These are phyloP conservation scores for Podaxis carcinomalis DNA, from an alignment of 768 basidiomycete genomes.

Conservation along the genomic window DNA sequence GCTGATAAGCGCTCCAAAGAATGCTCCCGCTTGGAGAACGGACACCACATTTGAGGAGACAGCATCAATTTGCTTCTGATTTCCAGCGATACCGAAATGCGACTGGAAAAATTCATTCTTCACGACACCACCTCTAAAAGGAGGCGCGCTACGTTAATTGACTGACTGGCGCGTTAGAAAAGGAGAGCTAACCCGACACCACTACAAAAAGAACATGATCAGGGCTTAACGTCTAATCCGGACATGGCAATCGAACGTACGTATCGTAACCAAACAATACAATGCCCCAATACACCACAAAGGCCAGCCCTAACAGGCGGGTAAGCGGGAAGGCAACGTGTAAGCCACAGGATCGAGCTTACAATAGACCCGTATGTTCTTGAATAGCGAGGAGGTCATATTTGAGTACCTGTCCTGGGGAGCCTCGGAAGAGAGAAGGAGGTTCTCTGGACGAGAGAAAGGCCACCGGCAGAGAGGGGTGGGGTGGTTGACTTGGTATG, in stretches of 20 bases:
- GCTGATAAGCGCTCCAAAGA: slow-evolving; percentile 79
- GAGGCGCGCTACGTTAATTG: background rate
- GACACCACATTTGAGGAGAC: slow-evolving; percentile 85
- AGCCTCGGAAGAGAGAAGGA: background rate
- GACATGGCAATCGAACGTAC: slow-evolving; percentile 30
- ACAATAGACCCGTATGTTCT: slow-evolving; percentile 69
- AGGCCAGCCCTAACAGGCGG: slow-evolving; percentile 54
- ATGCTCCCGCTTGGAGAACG: slow-evolving; percentile 82
- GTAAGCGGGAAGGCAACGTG: background rate
- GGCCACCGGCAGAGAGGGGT: background rate
- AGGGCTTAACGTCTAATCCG: background rate
- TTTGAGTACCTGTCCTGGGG: background rate
- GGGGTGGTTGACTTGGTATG: background rate
- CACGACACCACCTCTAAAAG: slow-evolving; percentile 65
- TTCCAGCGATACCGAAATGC: slow-evolving; percentile 50
- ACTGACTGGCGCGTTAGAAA: too few species aligned
- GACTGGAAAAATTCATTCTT: slow-evolving; percentile 53
- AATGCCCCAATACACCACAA: slow-evolving; percentile 75
- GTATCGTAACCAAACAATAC: slow-evolving; percentile 82
- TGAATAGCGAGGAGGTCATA: slow-evolving; percentile 9
- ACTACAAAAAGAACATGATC: slow-evolving; percentile 12
- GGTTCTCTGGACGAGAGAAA: background rate
- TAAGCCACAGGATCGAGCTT: slow-evolving; percentile 16
- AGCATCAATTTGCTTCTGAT: slow-evolving; percentile 40
- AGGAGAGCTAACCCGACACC: slow-evolving; percentile 20